Conservation (phyloP, 305 asterid species). For the Solanum hybrid region DNA sequence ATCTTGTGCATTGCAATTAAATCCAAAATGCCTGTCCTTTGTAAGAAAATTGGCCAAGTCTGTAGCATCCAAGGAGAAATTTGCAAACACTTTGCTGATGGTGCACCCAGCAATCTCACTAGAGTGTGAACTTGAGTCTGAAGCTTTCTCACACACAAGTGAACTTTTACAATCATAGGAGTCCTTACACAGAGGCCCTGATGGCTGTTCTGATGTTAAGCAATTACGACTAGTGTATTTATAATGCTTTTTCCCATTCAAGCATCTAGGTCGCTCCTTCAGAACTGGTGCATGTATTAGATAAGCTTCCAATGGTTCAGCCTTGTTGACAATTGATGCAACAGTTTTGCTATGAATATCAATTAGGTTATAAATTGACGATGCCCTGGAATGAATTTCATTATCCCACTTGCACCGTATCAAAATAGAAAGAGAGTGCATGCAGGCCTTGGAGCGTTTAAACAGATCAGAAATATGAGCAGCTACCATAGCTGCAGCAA, state of each 20-base stretch:
- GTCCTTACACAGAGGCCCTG: constrained; percentile 28
- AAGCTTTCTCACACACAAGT: constrained; percentile 20
- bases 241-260: constrained; percentile 45
- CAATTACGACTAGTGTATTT: constrained; percentile 44
- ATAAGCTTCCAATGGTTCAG: constrained; percentile 90
- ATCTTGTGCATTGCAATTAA: constrained; percentile 72
- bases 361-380: constrained; percentile 85
- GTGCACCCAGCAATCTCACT: constrained; percentile 30
- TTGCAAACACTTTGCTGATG: constrained; percentile 45
- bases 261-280: constrained; percentile 43
- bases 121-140: constrained; percentile 22
- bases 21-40: constrained; percentile 85
- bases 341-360: constrained; percentile 90
- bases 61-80: constrained; percentile 71
- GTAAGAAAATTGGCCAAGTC: constrained; percentile 94
- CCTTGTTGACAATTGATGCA: constrained; percentile 88
- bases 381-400: constrained; percentile 78
- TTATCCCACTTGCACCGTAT: constrained; percentile 88
- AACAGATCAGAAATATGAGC: constrained; percentile 96
- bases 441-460: constrained; percentile 85
- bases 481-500: constrained; percentile 99
- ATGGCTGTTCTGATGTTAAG: constrained; percentile 45
- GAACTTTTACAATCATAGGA: constrained; percentile 31
- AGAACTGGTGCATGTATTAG: constrained; percentile 45
- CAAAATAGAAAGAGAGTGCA: constrained; percentile 75